phyloP scores from a whole-genome alignment of 129 eudicot genomes.

The Chrysanthemum lavandulifolium region DNA sequence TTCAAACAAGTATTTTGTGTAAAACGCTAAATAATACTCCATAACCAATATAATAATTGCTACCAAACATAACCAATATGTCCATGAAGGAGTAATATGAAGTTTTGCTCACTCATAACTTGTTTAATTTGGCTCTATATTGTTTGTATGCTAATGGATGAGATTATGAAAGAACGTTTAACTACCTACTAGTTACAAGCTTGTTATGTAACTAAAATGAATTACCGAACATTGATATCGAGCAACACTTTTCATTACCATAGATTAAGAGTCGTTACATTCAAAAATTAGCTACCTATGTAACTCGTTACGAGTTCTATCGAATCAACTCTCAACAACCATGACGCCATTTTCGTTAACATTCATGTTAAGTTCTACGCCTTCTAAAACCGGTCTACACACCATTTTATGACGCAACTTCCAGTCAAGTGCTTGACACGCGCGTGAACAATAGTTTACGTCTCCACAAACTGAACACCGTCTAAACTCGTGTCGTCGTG shows the following conservation, averaged over 20 bases:
- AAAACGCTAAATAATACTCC: too few species aligned
- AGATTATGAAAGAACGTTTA: too few species aligned
- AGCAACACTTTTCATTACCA: background rate
- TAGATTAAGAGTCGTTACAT: conserved; percentile 16
- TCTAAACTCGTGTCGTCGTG: conserved; percentile 68
- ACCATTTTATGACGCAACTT: conserved; percentile 59
- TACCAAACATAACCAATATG: too few species aligned
- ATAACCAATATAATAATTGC: too few species aligned
- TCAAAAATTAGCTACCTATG: conserved; percentile 18
- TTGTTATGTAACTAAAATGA: too few species aligned
- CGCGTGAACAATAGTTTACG: conserved; percentile 82
- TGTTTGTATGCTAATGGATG: too few species aligned
- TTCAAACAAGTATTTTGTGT: too few species aligned
- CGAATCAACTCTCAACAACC: conserved; percentile 22
- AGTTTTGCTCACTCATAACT: too few species aligned
- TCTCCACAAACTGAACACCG: conserved; percentile 81
- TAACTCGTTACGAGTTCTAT: too few species aligned
- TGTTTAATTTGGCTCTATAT: too few species aligned
- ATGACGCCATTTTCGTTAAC: conserved; percentile 11
- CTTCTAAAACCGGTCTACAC: conserved; percentile 43
- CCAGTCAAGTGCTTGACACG: conserved; percentile 86
- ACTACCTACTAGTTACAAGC: too few species aligned
- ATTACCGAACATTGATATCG: background rate
- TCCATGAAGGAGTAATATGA: too few species aligned
- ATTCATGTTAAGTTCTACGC: conserved; percentile 6